Conservation (phyloP, 2,329 filamentous ascomycete genomes). For the Clonostachys solani region DNA sequence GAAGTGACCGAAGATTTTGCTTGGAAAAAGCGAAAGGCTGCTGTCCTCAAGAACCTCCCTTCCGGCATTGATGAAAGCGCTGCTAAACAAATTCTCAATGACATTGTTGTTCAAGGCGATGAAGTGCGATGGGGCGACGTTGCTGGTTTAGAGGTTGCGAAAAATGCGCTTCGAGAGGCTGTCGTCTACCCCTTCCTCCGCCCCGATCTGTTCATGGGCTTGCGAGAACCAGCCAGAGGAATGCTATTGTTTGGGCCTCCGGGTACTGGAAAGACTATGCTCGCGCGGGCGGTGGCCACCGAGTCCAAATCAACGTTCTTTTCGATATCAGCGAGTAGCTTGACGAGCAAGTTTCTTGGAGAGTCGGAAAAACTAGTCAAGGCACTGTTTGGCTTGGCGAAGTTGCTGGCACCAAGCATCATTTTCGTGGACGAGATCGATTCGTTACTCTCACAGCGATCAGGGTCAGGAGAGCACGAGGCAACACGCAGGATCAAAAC, state of each 20-base stretch:
- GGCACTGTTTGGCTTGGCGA: conserved; percentile 86
- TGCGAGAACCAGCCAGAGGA: conserved; percentile 87
- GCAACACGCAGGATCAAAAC: conserved; percentile 93
- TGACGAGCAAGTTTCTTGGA: conserved; percentile 94
- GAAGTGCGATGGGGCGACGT: conserved; percentile 95
- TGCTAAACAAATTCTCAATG: conserved; percentile 90
- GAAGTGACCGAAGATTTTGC: conserved; percentile 33
- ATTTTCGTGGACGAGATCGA: conserved; percentile 99
- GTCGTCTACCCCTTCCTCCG: conserved; percentile 96
- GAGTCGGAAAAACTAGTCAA: conserved; percentile 96
- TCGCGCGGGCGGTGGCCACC: conserved; percentile 89
- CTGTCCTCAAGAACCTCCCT: conserved; percentile 73
- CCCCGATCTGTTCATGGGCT: conserved; percentile 91
- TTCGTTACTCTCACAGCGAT: conserved; percentile 80
- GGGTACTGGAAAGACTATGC: conserved; percentile 98
- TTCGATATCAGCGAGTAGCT: conserved; percentile 88
- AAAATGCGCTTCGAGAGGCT: conserved; percentile 87
- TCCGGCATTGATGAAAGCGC: conserved; percentile 76
- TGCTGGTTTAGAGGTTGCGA: conserved; percentile 84
- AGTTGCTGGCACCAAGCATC: conserved; percentile 84
- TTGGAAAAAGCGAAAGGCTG: conserved; percentile 59
- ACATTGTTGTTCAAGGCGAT: conserved; percentile 91
- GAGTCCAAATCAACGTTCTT: conserved; percentile 96
- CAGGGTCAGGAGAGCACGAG: conserved; percentile 84
- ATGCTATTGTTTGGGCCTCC: conserved; percentile 97